Conservation (phyloP, 192 early-diverging fungal genomes). For the Podila epicladia region DNA sequence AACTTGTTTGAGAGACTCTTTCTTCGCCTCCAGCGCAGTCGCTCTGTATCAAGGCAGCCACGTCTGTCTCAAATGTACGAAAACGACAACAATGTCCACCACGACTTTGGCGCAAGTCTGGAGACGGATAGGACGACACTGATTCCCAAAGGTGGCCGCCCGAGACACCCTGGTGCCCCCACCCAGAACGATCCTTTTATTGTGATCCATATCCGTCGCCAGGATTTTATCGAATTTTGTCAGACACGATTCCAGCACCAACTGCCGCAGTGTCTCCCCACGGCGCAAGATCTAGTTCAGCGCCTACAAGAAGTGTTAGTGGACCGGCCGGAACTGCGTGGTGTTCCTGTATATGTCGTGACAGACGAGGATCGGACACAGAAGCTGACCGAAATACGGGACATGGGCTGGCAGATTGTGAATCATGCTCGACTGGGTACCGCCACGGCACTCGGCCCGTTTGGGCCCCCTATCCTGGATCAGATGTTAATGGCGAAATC, state of each 20-base stretch:
- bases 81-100: background rate
- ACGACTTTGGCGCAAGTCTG: constrained; percentile 1
- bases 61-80: background rate
- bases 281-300: constrained; percentile 31
- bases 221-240: constrained; percentile 28
- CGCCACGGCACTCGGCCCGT: constrained; percentile 1
- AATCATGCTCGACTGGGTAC: constrained; percentile 22
- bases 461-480: constrained; percentile 33
- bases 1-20: constrained; percentile 4
- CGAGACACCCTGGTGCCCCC: too few relatives aligned
- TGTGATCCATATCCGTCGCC: constrained; percentile 29
- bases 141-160: background rate
- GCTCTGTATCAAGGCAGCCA: background rate
- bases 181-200: constrained; percentile 1
- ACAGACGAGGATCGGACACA: constrained; percentile 23
- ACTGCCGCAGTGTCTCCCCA: constrained; percentile 16
- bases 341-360: constrained; percentile 32
- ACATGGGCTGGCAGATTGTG: constrained; percentile 38
- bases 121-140: background rate
- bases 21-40: background rate
- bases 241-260: constrained; percentile 29
- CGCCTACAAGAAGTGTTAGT: constrained; percentile 2
- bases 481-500: constrained; percentile 40
- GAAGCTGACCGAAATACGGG: constrained; percentile 23
- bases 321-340: constrained; percentile 2